Evolutionary conservation across 306 rosid genomes (phyloP), one percentile per base, ranked within the genome.

Genomic region (Acmispon strigosus): DNA sequence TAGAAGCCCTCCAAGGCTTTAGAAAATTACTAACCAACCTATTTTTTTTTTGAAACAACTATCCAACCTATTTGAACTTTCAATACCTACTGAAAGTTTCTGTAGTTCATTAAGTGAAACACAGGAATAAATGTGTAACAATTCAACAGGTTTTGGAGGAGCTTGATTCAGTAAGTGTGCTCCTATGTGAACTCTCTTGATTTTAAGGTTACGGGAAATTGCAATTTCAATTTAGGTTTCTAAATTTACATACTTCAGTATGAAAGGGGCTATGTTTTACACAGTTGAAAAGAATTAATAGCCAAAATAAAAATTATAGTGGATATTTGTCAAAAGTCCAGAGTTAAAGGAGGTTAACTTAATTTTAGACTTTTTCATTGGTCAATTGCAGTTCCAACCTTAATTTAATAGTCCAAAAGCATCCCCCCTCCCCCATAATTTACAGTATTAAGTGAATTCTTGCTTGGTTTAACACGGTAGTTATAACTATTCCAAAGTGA

Each of bases 311-410:
- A 17, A 66, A 66, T 27, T 63, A 44, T 6, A 63, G 69, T 43
- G 69, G 41, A 22, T 44, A 63, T 20, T 37, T 43, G 27, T 63
- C 54, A 6, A n/a, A 45, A 45, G 41, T 51, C 61, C 20, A 4
- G 42, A 51, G 62, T 68, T 52, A 50, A 52, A 68, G n/a, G 62
- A 68, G 34, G 62, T 10, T 68, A 68, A 4, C 37, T 52, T 19
- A 16, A 37, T 45, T 4, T 45, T 45, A 45, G 50, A 45, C 16
- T 45, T 45, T 13, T 45, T 17, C 17, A n/a, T 45, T 45, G 50
- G 50, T 5, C 47, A 15, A 32, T 17, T 10, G 60, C 48, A 32
- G 36, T 50, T 16, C 49, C 8, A 47, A 34, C 47, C 60, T 0
- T 17, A 34, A 16, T n/a, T 66, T 49, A 50, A 29, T 16, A 34